Base-by-base conservation (phyloP, 2,329 filamentous ascomycete genomes). In the Uncinocarpus reesii region DNA sequence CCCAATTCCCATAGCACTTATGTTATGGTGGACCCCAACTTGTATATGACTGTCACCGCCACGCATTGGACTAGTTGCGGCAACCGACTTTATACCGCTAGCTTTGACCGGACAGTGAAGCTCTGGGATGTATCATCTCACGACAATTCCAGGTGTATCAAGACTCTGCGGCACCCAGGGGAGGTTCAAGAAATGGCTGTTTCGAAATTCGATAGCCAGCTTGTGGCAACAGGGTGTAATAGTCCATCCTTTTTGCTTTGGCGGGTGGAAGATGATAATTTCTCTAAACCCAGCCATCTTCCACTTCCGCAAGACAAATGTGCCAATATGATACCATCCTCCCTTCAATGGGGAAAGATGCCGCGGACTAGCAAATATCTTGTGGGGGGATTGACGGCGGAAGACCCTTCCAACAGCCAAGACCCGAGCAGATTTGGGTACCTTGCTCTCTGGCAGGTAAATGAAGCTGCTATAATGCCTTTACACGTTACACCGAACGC, bases 1-100 rank as follows among this genome's bases (percentile, higher is more conserved):
- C 63, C 64, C 0, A 75, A 74, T 47, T 64, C 68, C 2, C 65
- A 60, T 0, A 63, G 71, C 21, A 63, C 68, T 1, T 74, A 73
- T 64, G 64, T 66, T 52, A 69, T 71, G 1, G 71, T 74, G 52
- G 76, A 79, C 53, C 62, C 66, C 1, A 66, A 70, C 13, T 60
- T 81, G 0, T 81, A 76, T 55, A 73, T 71, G 55, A 80, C 75
- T 10, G 72, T 82, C 1, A 74, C 72, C 7, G 68, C 71, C 5
- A 70, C 78, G 7, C 69, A 69, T 3, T 81, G 79, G 63, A 70
- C 70, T 0, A 59, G 62, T 0, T 65, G 68, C 48, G 69, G 68
- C 1, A 57, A 67, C 5, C 59, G 59, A 1, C 65, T 79, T 42
- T 76, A 71, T 52, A 77, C 75, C 1, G 71, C 74, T 1, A 76